Evolutionary conservation across 352 stramenopile species (phyloP).

Genomic region (Blastocystis sp.): DNA sequence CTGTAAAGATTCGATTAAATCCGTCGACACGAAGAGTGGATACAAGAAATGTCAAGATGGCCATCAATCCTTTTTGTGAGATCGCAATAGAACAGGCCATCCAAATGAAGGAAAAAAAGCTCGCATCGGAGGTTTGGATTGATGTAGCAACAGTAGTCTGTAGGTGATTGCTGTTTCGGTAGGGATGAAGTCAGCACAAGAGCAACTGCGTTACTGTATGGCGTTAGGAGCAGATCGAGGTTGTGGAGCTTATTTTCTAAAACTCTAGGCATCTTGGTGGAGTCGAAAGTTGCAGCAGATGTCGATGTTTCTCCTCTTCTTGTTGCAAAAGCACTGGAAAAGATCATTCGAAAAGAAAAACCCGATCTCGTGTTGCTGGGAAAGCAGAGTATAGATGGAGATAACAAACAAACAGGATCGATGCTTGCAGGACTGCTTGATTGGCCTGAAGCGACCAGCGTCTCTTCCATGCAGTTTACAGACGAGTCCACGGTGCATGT

Average conservation of each 20-base stretch:
- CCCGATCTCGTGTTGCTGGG: conserved; percentile 47
- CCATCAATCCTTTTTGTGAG: conserved; percentile 99
- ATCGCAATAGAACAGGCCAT: conserved; percentile 94
- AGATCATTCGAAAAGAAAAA: conserved; percentile 46
- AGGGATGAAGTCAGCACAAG: conserved; percentile 88
- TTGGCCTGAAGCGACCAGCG: conserved; percentile 87
- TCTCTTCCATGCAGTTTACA: conserved; percentile 62
- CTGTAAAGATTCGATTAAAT: conserved; percentile 91
- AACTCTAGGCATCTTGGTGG: conserved; percentile 84
- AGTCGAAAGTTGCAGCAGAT: conserved; percentile 88
- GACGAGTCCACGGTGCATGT: not conserved
- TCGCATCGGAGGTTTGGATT: conserved; percentile 73
- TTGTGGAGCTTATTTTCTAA: not conserved
- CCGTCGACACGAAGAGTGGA: conserved; percentile 76
- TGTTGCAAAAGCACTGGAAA: conserved; percentile 88
- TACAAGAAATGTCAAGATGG: conserved; percentile 98
- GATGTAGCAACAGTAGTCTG: not conserved
- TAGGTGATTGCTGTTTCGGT: conserved; percentile 87
- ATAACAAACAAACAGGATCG: conserved; percentile 69
- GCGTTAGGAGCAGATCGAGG: conserved; percentile 73
- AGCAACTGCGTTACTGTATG: conserved; percentile 87
- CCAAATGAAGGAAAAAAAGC: conserved; percentile 93
- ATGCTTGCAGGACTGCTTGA: conserved; percentile 90
- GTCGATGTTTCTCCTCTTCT: conserved; percentile 92
- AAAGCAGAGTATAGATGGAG: conserved; percentile 73